Conservation (phyloP, 768 basidiomycete genomes). For the Leccinum truebloodii region DNA sequence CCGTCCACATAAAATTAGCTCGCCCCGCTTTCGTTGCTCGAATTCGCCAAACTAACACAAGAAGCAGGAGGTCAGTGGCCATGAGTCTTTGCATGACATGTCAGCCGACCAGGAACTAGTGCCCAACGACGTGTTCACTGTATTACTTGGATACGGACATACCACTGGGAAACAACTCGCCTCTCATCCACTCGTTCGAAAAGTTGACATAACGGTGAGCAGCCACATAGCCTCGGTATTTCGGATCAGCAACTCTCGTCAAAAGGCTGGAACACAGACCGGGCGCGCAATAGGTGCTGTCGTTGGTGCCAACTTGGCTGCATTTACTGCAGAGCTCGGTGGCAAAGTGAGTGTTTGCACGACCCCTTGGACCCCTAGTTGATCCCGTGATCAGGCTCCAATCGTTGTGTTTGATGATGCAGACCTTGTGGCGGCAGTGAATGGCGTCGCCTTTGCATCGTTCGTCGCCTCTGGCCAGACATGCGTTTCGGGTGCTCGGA, state of each 20-base stretch:
- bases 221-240: neutral
- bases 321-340: constrained; percentile 83
- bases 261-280: constrained; percentile 74
- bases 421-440: constrained; percentile 70
- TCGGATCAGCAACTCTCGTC: neutral
- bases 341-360: constrained; percentile 58
- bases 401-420: constrained; percentile 80
- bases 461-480: constrained; percentile 90
- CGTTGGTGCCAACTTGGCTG: constrained; percentile 71
- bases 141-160: constrained; percentile 72
- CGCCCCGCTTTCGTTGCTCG: constrained; percentile 77
- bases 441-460: constrained; percentile 80
- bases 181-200: constrained; percentile 64
- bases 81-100: neutral
- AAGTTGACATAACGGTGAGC: constrained; percentile 82
- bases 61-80: constrained; percentile 61
- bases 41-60: constrained; percentile 66
- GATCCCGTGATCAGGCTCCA: constrained; percentile 55
- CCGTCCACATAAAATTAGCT: constrained; percentile 40
- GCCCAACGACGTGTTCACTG: constrained; percentile 70
- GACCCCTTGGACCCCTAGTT: neutral
- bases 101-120: constrained; percentile 43
- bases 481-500: constrained; percentile 88
- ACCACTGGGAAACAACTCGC: constrained; percentile 66
- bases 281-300: constrained; percentile 73